Conservation (phyloP, 208 protist species). For the Trypanosoma platydactyli region DNA sequence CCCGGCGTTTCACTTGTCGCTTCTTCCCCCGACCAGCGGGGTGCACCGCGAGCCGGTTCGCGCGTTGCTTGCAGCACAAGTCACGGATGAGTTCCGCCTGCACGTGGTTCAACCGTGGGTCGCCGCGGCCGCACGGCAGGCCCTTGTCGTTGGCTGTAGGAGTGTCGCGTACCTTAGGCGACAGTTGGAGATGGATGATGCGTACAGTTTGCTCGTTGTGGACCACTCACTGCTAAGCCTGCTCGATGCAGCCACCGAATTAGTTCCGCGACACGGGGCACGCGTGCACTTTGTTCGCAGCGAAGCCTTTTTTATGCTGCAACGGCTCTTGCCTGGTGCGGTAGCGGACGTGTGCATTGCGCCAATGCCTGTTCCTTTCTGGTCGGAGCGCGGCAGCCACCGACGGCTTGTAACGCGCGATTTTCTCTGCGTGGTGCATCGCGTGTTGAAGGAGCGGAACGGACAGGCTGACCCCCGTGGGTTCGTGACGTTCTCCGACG, state of each 20-base stretch:
- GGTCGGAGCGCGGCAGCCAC: conserved; percentile 58
- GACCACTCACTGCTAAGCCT: conserved; percentile 61
- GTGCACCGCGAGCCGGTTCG: conserved; percentile 44
- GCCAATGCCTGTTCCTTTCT: conserved; percentile 79
- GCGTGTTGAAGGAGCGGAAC: conserved; percentile 32
- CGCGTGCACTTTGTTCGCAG: conserved; percentile 71
- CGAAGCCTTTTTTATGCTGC: conserved; percentile 72
- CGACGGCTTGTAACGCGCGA: conserved; percentile 67
- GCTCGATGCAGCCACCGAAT: conserved; percentile 35
- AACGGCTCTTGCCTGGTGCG: conserved; percentile 44
- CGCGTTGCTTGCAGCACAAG: conserved; percentile 25
- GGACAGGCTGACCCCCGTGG: conserved; percentile 56
- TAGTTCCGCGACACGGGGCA: conserved; percentile 25
- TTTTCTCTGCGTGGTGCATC: conserved; percentile 64
- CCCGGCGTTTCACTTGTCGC: conserved; percentile 49
- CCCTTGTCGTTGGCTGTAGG: conserved; percentile 63
- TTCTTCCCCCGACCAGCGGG: conserved; percentile 50
- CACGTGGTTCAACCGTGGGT: conserved; percentile 31
- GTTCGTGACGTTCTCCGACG: conserved; percentile 79
- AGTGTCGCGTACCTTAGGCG: conserved; percentile 55
- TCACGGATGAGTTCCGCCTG: conserved; percentile 19
- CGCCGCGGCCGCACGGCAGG: conserved; percentile 23
- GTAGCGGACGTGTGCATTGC: conserved; percentile 61
- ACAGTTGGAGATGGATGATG: conserved; percentile 35
- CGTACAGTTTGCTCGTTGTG: conserved; percentile 53